Conservation (phyloP, 2,329 filamentous ascomycete genomes). For the Colletotrichum trifolii region DNA sequence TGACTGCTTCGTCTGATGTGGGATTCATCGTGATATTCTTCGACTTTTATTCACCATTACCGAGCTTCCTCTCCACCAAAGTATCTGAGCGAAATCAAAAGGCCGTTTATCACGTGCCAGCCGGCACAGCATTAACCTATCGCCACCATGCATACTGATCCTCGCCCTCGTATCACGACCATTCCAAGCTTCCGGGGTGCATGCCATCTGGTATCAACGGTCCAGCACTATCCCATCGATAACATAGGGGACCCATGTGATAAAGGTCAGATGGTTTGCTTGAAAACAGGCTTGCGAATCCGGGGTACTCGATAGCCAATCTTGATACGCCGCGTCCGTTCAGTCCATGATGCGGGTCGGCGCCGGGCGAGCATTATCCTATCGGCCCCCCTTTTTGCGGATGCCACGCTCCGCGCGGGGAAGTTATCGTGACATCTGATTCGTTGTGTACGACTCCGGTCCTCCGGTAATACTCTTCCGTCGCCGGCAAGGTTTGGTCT, state of each 20-base stretch:
- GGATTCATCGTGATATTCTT: slow-evolving; percentile 3
- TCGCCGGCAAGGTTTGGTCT: too few relatives aligned
- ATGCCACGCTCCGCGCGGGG: slow-evolving; percentile 11
- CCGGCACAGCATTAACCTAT: slow-evolving; percentile 19
- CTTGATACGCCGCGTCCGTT: too few relatives aligned
- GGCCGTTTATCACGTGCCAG: background rate
- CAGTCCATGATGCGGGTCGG: slow-evolving; percentile 1
- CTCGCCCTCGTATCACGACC: background rate
- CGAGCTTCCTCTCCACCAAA: background rate
- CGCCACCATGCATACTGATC: background rate
- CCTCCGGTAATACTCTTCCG: too few relatives aligned
- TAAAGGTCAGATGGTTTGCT: too few relatives aligned
- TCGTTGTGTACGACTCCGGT: background rate
- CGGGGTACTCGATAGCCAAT: too few relatives aligned
- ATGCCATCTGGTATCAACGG: background rate
- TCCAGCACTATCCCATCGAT: slow-evolving; percentile 14
- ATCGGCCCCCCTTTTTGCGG: slow-evolving; percentile 14
- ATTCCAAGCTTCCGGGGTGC: background rate
- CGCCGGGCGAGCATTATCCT: slow-evolving; percentile 20
- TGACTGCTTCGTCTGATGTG: slow-evolving; percentile 9
- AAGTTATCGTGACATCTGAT: slow-evolving; percentile 9
- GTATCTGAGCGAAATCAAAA: background rate
- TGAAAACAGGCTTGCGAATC: too few relatives aligned
- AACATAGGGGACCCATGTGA: slow-evolving; percentile 7
- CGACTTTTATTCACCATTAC: background rate